Evolutionary conservation across 2,329 filamentous ascomycete species (phyloP).

Genomic region (Lachnellula arida): DNA sequence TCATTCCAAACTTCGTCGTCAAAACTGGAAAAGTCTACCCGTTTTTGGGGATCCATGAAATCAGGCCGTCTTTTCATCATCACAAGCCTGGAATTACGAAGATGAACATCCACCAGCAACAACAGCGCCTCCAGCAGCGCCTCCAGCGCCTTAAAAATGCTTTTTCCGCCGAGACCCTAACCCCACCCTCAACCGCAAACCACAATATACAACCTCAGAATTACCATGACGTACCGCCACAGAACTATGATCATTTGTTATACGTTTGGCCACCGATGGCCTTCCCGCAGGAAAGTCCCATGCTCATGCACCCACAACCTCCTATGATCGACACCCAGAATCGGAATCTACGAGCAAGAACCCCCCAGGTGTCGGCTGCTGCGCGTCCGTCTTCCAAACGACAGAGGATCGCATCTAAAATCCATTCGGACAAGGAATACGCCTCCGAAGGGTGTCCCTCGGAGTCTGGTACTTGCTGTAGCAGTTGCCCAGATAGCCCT

Average conservation of each 20-base stretch:
- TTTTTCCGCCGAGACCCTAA: neutral
- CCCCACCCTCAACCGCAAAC: neutral
- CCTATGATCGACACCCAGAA: neutral
- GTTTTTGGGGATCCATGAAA: no score
- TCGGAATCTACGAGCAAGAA: neutral
- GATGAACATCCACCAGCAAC: no score
- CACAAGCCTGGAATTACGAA: no score
- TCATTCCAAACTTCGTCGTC: neutral
- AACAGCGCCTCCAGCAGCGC: no score
- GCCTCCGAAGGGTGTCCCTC: slow-evolving; percentile 6
- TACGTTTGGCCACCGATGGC: neutral
- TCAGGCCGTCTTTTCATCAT: no score
- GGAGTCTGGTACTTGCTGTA: slow-evolving; percentile 23
- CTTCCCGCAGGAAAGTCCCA: neutral
- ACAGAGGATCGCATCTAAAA: slow-evolving; percentile 1
- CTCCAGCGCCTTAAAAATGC: no score
- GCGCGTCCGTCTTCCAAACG: slow-evolving; percentile 7
- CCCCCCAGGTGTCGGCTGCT: neutral
- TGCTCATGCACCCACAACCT: neutral
- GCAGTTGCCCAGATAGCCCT: slow-evolving; percentile 24
- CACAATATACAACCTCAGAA: neutral
- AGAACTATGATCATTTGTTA: neutral
- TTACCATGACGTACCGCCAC: neutral
- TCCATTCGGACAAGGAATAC: neutral
- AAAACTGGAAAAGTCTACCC: no score